Base-by-base conservation (phyloP, 2,329 filamentous ascomycete genomes). In the Cadophora sp. region DNA sequence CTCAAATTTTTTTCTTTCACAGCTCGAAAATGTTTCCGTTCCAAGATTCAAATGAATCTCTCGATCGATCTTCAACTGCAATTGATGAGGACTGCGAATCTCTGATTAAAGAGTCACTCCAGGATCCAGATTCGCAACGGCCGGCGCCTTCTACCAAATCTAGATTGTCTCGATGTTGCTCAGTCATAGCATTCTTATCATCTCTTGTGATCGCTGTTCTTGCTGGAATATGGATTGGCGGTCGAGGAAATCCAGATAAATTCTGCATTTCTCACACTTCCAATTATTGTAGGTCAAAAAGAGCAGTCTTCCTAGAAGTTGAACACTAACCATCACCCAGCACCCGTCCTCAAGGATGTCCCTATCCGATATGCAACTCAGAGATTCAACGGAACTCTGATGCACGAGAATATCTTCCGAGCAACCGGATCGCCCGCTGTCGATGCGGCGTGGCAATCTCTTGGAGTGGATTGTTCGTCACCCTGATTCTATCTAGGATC, bases 311-410 rank as follows among this genome's bases (percentile, higher is more conserved):
- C 1, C 6, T 30, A 14, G 18, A 36, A 20, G 1, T 41, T 5
- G 7, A 47, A 18, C 18, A 6, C 64, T 71, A 58, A 72, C 20
- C 18, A 16, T 27, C 33, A 14, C 43, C 22, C 24, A 73, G 71
- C 80, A 13, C 79, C 80, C 0, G 55, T 81, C 0, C 65, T 79
- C 43, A 77, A 79, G 27, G 79, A 83, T 9, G 75, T 84, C 6
- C 73, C 78, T 27, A 77, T 83, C 4, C 73, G 75, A 13, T 84
- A 82, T 73, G 75, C 78, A 13, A 73, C 73, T 0, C 74, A 80
- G 45, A 74, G 68, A 27, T 86, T 83, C 73, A 84, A 86, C 68
- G 84, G 83, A 2, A 81, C 81, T 0, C 81, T 86, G 18, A 67
- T 84, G 27, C 80, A 84, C 39, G 79, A 83, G 66, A 84, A 82